Evolutionary conservation across 2,329 filamentous ascomycete genomes (phyloP), one percentile per base, ranked within the genome.

Genomic region (Talaromyces sp.): DNA sequence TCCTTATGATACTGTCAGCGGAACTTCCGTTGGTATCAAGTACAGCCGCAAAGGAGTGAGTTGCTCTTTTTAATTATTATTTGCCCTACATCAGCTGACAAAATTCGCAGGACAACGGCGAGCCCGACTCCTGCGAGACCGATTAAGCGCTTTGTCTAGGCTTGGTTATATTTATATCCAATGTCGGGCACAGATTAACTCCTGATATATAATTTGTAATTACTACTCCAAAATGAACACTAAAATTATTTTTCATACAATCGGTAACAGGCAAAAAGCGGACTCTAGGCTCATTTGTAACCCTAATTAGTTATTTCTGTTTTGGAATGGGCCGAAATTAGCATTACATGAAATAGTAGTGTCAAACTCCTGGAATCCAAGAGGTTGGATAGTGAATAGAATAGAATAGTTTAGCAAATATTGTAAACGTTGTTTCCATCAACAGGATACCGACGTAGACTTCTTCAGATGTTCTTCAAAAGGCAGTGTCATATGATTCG

Each of bases 41-140:
- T 94, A 87, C 77, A 84, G 91, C 79, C 85, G 67, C 91, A 91
- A 76, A 14, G n/a, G 24, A 7, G 63, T 65, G 11, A 60, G 63
- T 64, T 2, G 8, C 6, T 16, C 27, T 1, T 1, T n/a, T 19
- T 22, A 11, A 19, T 11, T 2, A 19, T 0, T 2, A 13, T 11
- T 54, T 5, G 19, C 31, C 5, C 6, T 33, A 13, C 1, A 19
- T 13, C 10, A 33, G 22, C 56, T 59, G 22, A 59, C 24, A n/a
- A 27, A 2, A 2, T 1, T 54, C n/a, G 14, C 41, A 63, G 60
- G 33, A 47, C 22, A 47, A 56, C 16, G 60, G 60, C 35, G 22
- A 27, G 19, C 45, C 50, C 22, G 48, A 63, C 13, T n/a, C n/a
- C 37, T 63, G 24, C 11, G 48, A 63, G 19, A 63, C 60, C 14